Base-by-base conservation (phyloP, 768 basidiomycete species). In the Macrolepiota dolichaula region DNA sequence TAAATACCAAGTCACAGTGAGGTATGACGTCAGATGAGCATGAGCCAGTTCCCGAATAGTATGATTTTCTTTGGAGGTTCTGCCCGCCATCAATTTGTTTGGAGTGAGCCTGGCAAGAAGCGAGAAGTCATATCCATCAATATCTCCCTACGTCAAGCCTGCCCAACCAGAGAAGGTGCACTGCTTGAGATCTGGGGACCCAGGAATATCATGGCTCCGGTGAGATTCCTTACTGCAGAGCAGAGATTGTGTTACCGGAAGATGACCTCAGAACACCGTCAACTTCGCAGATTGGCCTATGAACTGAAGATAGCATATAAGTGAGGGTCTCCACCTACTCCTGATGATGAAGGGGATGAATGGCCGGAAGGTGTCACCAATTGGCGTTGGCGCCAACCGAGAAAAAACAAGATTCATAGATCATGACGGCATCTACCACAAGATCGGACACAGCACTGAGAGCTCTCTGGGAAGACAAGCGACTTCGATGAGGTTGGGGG, bases 1-100 rank as follows among this genome's bases (percentile, higher is more conserved):
- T 58, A 58, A 58, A 47, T 58, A 58, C 19, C n/a, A 57, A 27
- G 37, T 19, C 7, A 47, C 4, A 25, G 57, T 2, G 37, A 49
- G n/a, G 57, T 50, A 58, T 58, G 57, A 58, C 57, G 57, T 58
- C 57, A 58, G 46, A 13, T 36, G 15, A 38, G 17, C 44, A 50
- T 11, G 32, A 50, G 13, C 36, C 50, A 13, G 29, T 50, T 56
- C 47, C 57, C 22, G 15, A 37, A 58, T 25, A 24, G 47, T 24
- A n/a, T 37, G 46, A 57, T 57, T 49, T 47, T 58, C 57, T 47
- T 37, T 50, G 35, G 46, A 22, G 25, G 40, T 29, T 5, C 42
- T 58, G 50, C 4, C 57, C 47, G 57, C 57, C 46, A 58, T 58
- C 47, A 51, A 37, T 37, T 40, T 40, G 27, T 7, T 57, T 47